Evolutionary conservation across 192 early-diverging fungal genomes (phyloP).

Genomic region (Coemansia reversa): DNA sequence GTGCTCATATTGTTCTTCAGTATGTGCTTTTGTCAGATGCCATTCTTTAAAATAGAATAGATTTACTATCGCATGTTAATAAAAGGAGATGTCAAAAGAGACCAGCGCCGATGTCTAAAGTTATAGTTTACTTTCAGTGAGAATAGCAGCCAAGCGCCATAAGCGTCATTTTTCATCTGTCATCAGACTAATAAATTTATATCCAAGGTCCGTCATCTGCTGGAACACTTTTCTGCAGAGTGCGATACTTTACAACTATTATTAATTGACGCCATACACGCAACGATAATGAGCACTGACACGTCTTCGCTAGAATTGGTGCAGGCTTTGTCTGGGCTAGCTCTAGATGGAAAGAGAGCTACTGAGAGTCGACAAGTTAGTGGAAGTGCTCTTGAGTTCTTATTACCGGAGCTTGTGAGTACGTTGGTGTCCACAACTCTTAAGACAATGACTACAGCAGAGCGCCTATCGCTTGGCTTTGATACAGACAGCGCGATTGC

Average conservation of each 20-base stretch:
- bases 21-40: background rate
- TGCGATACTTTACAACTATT: background rate
- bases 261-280: background rate
- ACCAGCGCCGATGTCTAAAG: too few relatives aligned
- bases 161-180: background rate
- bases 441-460: constrained; percentile 21
- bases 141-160: background rate
- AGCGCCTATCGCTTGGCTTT: constrained; percentile 15
- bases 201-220: background rate
- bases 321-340: constrained; percentile 31
- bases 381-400: constrained; percentile 39
- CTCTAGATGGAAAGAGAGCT: constrained; percentile 32
- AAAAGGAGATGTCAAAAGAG: too few relatives aligned
- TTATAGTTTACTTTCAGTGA: too few relatives aligned
- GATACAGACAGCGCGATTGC: background rate
- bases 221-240: background rate
- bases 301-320: background rate
- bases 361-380: constrained; percentile 39
- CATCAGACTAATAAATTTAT: background rate
- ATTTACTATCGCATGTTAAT: too few relatives aligned
- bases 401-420: constrained; percentile 45
- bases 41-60: background rate
- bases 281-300: background rate
- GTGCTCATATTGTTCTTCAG: too few relatives aligned
- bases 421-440: constrained; percentile 37